Percentiles rank a stretch among this genome's conserved stretches.
Evolutionary conservation across 345 rosid genomes (phyloP).

Genomic region (Linum usitatissimum): DNA sequence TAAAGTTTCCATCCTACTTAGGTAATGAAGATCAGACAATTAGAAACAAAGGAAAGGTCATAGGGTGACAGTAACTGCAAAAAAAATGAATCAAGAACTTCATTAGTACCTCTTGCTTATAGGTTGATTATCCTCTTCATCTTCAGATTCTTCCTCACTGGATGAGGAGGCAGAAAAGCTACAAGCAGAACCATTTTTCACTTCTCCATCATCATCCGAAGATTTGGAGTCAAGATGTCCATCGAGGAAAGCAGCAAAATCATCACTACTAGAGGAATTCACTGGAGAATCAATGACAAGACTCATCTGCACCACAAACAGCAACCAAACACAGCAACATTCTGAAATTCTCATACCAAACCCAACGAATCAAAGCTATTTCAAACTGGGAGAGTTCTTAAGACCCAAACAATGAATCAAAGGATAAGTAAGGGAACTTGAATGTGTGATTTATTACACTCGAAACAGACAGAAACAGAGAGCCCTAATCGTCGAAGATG

Average conservation of each 20-base stretch:
- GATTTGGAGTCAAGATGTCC: conserved; percentile 35
- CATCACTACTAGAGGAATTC: conserved; percentile 74
- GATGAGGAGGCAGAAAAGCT: not conserved
- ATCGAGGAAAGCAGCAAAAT: conserved; percentile 64
- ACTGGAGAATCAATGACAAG: conserved; percentile 64
- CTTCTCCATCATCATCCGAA: conserved; percentile 11
- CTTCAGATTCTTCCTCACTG: conserved; percentile 7
- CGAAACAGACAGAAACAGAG: too few species aligned
- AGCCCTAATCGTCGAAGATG: too few species aligned
- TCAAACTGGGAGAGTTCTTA: too few species aligned
- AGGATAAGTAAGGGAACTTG: too few species aligned
- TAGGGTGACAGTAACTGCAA: too few species aligned
- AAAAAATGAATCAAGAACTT: not conserved
- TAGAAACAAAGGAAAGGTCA: too few species aligned
- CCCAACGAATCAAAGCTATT: too few species aligned
- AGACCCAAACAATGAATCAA: too few species aligned
- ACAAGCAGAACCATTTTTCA: not conserved
- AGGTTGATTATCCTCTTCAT: conserved; percentile 19
- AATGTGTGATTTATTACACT: too few species aligned
- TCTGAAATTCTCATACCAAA: not conserved
- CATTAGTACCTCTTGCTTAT: conserved; percentile 21
- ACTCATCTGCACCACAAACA: conserved; percentile 44
- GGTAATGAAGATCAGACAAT: not conserved
- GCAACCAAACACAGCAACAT: not conserved
- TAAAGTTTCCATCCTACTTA: not conserved